Base-by-base conservation (phyloP, 495 filamentous ascomycete genomes). In the Massariosphaeria phaeospora region DNA sequence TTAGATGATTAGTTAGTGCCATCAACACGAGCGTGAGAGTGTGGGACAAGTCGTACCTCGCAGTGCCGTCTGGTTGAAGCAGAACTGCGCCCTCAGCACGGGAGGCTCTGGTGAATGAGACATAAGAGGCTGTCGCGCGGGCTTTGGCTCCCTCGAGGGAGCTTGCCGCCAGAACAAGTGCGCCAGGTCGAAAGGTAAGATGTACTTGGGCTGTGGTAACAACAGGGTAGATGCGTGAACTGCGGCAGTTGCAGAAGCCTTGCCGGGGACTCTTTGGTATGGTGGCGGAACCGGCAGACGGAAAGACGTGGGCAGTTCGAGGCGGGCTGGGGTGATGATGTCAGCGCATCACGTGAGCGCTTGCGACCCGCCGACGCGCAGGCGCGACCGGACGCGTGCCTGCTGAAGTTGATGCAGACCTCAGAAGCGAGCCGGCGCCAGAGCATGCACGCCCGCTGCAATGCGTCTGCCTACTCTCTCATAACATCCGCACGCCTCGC, bases 21-120 rank as follows among this genome's bases (percentile, higher is more conserved):
- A 23, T 18, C 40, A 21, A 42, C 27, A 51, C 13, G 12, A 13
- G 18, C 4, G 26, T 51, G 31, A 10, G 30, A 13, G 25, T 9
- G 30, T 56, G 43, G 13, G 38, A n/a, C n/a, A n/a, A n/a, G n/a
- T n/a, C n/a, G 30, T 71, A 90, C 93, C 91, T 89, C 84, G 78
- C 27, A 98, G 75, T 11, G 87, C 78, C 24, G 81, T 78, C 41
- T 91, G 88, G 42, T 90, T 85, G 74, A 97, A 97, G 68, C 93
- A 98, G 64, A 97, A 93, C 67, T 91, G 86, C 15, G 91, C 90
- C 24, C 80, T 91, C 41, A 97, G 74, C 35, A 66, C 63, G 3
- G 89, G 88, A 39, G 74, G 73, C 21, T 75, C 70, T 9, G 79
- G 72, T 23, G 80, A 73, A 54, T 77, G 72, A 35, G 83, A 76